Evolutionary conservation across 2,329 filamentous ascomycete genomes (phyloP).

Genomic region (Rutstroemia sydowiana): DNA sequence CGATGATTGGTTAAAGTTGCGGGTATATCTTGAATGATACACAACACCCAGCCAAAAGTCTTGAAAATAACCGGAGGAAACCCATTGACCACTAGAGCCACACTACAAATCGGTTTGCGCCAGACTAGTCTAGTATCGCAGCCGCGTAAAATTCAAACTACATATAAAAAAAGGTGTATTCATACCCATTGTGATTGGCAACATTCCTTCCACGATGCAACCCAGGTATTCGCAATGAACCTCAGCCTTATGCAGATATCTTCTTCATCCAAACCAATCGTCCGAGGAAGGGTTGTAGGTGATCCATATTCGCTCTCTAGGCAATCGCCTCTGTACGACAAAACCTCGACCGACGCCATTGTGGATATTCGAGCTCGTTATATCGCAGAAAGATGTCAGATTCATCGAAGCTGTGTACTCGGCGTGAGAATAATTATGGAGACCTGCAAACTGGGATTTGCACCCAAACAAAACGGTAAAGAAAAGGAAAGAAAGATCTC

Average conservation of each 20-base stretch:
- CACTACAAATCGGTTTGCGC: background rate
- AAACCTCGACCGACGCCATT: constrained; percentile 40
- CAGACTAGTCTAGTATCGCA: constrained; percentile 1
- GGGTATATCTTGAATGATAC: background rate
- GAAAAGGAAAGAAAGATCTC: constrained; percentile 1
- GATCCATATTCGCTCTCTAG: constrained; percentile 35
- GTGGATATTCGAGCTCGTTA: constrained; percentile 29
- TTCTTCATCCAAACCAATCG: constrained; percentile 38
- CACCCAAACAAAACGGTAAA: constrained; percentile 7
- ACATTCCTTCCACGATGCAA: constrained; percentile 22
- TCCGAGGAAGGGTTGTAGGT: constrained; percentile 36
- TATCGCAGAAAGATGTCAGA: constrained; percentile 26
- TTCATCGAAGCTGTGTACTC: constrained; percentile 28
- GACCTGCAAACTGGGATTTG: constrained; percentile 12
- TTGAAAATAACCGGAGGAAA: background rate
- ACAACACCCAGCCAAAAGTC: constrained; percentile 12
- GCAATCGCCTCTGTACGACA: constrained; percentile 33
- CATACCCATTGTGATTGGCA: constrained; percentile 26
- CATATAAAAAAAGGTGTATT: constrained; percentile 16
- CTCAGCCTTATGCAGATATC: constrained; percentile 31
- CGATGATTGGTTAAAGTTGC: background rate
- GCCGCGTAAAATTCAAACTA: constrained; percentile 1
- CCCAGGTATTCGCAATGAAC: constrained; percentile 31
- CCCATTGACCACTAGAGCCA: background rate
- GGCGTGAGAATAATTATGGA: constrained; percentile 7